These are phyloP conservation scores for Arthrinium puccinioides DNA, from an alignment of 2,329 filamentous ascomycete species.

Conservation along the genomic window DNA sequence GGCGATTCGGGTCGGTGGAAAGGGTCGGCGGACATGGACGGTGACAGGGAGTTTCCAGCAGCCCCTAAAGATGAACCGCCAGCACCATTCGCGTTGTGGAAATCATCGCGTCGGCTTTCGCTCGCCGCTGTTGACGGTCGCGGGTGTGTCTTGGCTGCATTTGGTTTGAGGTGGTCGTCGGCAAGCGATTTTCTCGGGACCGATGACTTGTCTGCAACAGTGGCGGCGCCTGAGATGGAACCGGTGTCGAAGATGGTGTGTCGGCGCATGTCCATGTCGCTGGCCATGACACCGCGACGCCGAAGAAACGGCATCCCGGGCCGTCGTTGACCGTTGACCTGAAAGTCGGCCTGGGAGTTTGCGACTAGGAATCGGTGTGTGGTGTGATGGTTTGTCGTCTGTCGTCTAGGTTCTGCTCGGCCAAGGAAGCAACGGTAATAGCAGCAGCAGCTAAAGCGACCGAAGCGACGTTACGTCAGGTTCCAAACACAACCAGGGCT, in stretches of 20 bases:
- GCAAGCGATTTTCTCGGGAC: constrained; percentile 11
- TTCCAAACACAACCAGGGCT: constrained; percentile 1
- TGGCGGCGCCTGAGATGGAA: constrained; percentile 6
- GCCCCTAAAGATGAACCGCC: no score
- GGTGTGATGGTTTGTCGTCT: no score
- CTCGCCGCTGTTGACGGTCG: no score
- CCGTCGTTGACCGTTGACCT: no score
- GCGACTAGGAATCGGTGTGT: no score
- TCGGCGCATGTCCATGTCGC: constrained; percentile 51
- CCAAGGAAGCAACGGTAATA: no score
- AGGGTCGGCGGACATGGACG: constrained; percentile 12
- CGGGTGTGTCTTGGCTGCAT: constrained; percentile 2
- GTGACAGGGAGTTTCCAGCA: constrained; percentile 7
- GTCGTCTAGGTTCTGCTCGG: no score
- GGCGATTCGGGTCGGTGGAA: constrained; percentile 37
- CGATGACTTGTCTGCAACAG: constrained; percentile 7
- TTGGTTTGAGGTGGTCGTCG: constrained; percentile 12
- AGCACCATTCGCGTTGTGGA: no score
- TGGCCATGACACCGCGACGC: constrained; percentile 52
- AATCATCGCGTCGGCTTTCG: no score
- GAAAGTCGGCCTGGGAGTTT: no score
- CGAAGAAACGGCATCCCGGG: constrained; percentile 52
- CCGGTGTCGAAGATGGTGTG: constrained; percentile 31
- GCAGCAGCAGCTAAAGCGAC: background rate
- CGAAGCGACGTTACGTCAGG: constrained; percentile 2